Evolutionary conservation across 176 grass and related monocot species (phyloP).

Genomic region (Bonia amplexicaulis): DNA sequence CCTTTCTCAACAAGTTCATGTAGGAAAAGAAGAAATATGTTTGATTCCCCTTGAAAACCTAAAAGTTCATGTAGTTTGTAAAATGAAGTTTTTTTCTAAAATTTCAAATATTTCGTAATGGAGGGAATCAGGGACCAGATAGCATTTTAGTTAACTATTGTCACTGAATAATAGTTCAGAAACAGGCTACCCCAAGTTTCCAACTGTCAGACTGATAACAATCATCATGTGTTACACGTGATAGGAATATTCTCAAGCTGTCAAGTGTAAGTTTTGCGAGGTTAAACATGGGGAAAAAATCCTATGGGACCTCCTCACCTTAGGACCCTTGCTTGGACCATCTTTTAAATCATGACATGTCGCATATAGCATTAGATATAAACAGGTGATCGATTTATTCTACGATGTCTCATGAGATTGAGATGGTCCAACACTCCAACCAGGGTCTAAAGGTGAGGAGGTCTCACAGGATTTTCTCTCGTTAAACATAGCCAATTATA

Average conservation of each 20-base stretch:
- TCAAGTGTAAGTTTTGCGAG: background rate
- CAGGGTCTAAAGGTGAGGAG: background rate
- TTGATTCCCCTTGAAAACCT: background rate
- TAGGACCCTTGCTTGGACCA: background rate
- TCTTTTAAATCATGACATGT: background rate
- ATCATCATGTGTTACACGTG: background rate
- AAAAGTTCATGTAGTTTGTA: background rate
- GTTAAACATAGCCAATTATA: background rate
- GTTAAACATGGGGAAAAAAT: background rate
- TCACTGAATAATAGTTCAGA: background rate
- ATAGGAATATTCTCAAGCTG: background rate
- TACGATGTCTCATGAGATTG: background rate
- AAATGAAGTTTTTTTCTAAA: background rate
- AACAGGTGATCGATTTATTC: background rate
- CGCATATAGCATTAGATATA: background rate
- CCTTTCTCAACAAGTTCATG: background rate
- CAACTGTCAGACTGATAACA: background rate
- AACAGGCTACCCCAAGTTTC: background rate
- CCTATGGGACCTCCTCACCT: background rate
- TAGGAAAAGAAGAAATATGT: conserved; percentile 7
- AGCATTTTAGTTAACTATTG: background rate
- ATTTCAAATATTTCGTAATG: background rate
- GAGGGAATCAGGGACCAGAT: background rate
- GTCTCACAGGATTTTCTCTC: background rate
- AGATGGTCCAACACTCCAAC: background rate